Percentiles rank a stretch among this genome's conserved stretches.
Conservation (phyloP, 257 asterid genomes). For the Rubia yunnanensis region DNA sequence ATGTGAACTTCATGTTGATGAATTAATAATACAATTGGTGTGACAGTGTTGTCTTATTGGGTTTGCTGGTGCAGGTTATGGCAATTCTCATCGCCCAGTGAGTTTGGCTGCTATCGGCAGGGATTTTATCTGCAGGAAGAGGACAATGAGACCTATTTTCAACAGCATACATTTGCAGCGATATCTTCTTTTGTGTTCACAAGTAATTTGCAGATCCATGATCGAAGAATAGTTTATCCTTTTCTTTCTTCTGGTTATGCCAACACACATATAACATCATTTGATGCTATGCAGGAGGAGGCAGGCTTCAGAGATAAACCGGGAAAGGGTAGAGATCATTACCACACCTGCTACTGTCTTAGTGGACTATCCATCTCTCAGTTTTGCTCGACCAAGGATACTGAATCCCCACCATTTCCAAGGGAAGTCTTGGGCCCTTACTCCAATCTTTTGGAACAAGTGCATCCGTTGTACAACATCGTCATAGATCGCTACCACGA, state of each 20-base stretch:
- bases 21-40: too few relatives aligned
- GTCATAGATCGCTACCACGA: constrained; percentile 60
- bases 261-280: not conserved
- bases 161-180: constrained; percentile 73
- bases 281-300: constrained; percentile 47
- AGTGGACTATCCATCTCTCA: constrained; percentile 88
- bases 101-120: constrained; percentile 35
- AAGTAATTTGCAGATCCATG: constrained; percentile 31
- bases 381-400: constrained; percentile 32
- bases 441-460: constrained; percentile 59
- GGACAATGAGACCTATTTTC: constrained; percentile 51
- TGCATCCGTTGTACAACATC: constrained; percentile 71
- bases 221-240: not conserved
- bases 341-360: constrained; percentile 86
- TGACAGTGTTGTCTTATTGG: not conserved
- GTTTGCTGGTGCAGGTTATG: constrained; percentile 30
- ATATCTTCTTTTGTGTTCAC: constrained; percentile 83
- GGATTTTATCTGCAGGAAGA: constrained; percentile 37
- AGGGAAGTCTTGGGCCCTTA: constrained; percentile 70
- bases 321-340: constrained; percentile 77
- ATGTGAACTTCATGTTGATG: not conserved
- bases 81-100: constrained; percentile 23
- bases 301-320: constrained; percentile 97
- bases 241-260: not conserved
- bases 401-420: constrained; percentile 53